These are phyloP conservation scores for Madurella fahalii DNA, from an alignment of 2,329 filamentous ascomycete genomes.

Conservation along the genomic window DNA sequence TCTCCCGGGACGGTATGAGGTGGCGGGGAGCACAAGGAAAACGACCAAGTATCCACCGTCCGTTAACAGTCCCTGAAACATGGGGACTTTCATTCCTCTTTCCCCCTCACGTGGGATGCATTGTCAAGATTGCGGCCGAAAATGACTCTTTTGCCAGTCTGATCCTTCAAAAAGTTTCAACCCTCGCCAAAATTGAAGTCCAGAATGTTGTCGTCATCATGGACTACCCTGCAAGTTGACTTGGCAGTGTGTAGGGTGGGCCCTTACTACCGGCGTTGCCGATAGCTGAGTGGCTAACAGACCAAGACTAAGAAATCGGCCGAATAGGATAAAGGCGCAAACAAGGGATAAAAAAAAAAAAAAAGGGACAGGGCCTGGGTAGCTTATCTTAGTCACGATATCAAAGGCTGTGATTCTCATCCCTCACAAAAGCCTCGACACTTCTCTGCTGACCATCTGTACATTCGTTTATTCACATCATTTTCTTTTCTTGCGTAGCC, in stretches of 20 bases:
- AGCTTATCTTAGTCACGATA: conserved; percentile 18
- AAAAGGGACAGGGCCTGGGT: conserved; percentile 5
- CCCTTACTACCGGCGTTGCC: conserved; percentile 5
- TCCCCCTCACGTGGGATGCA: neutral
- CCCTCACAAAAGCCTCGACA: conserved; percentile 14
- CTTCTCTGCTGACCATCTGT: conserved; percentile 1
- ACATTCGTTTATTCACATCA: neutral
- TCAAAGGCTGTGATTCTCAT: conserved; percentile 7
- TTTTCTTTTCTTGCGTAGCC: neutral
- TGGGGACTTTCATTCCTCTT: too few species aligned
- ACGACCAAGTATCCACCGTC: neutral
- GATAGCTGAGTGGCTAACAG: conserved; percentile 7
- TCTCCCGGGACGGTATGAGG: too few species aligned
- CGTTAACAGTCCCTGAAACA: neutral
- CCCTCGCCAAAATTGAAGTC: neutral
- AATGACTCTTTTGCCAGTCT: conserved; percentile 11
- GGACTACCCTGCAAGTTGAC: conserved; percentile 1
- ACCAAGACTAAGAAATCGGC: conserved; percentile 6
- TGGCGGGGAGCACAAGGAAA: too few species aligned
- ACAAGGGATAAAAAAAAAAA: conserved; percentile 16
- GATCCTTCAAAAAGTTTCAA: conserved; percentile 3
- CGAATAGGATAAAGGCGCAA: conserved; percentile 21
- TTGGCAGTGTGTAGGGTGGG: conserved; percentile 7
- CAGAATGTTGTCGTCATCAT: conserved; percentile 17
- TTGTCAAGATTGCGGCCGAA: neutral